Evolutionary conservation across 164 flowering plant species (phyloP), one percentile per base, ranked within the genome.

Genomic region (Vitis labrusca): DNA sequence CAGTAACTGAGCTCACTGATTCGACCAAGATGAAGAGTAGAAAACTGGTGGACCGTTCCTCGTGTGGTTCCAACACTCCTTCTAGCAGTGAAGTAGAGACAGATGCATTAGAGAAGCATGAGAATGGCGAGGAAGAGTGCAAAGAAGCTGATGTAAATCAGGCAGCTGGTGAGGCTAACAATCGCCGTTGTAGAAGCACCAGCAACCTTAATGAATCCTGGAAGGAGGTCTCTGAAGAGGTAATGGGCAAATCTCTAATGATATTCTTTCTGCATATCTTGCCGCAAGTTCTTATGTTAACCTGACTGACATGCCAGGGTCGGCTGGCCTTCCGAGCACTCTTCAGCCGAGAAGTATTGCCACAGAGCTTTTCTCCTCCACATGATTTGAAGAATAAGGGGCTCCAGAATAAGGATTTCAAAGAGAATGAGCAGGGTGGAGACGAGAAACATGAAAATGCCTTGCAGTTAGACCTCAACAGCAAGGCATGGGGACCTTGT

Each of bases 221-320:
- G 98, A 95, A 93, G 78, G 94, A 87, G 76, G 99, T 95, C 67
- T 95, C 99, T 2, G 93, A 90, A 78, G 98, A 78, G 98, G 99
- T 92, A 77, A 68, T 51, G 29, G 32, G 19, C 60, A 5, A 17
- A 53, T 27, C 59, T 66, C 49, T 48, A 4, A 61, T 48, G 8
- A 19, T 44, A 16, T 73, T 29, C 5, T 62, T 37, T 54, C 16
- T 66, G 48, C 63, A 44, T 69, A 64, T 67, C 47, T 59, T 54
- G 27, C 27, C 49, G 50, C 70, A 63, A 50, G 23, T 62, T 44
- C 54, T 72, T 17, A 64, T 65, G 60, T 13, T 51, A 58, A 7
- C 73, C 53, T 17, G 50, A 52, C 62, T 15, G 12, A 64, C 10
- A 50, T 77, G 55, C 70, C 85, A 95, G 99, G 99, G 98, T n/a